Percentiles rank a stretch among this genome's conserved stretches.
phyloP scores from a whole-genome alignment of 345 rosid species.

The Rhodomyrtus tomentosa region DNA sequence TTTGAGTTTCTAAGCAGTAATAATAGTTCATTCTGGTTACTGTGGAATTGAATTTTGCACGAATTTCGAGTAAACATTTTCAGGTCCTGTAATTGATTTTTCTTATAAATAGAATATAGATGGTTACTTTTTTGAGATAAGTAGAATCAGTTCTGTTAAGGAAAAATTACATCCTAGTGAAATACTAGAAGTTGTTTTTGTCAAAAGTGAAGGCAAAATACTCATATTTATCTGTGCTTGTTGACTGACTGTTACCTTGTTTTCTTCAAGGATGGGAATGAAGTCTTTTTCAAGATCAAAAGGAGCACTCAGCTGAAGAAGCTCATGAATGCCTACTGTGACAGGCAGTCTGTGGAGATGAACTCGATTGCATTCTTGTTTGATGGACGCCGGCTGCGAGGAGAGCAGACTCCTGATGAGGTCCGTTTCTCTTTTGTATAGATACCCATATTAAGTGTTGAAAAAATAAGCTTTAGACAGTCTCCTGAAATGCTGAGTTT shows the following conservation, averaged over 20 bases:
- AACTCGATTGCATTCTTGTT: slow-evolving; percentile 76
- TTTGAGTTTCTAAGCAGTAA: not conserved
- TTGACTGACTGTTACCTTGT: not conserved
- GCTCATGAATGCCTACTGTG: slow-evolving; percentile 88
- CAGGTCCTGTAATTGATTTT: not conserved
- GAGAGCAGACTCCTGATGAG: slow-evolving; percentile 84
- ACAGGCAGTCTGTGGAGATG: slow-evolving; percentile 65
- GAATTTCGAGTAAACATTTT: not conserved
- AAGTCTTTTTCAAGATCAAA: slow-evolving; percentile 78
- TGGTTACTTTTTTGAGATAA: not conserved
- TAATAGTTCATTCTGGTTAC: not conserved
- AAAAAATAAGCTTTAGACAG: not conserved
- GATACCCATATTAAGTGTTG: not conserved
- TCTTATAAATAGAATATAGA: not conserved
- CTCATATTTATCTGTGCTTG: not conserved
- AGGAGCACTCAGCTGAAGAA: slow-evolving; percentile 81
- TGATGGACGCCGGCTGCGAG: slow-evolving; percentile 81
- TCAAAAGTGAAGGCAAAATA: not conserved
- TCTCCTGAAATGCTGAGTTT: not conserved
- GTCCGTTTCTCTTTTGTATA: slow-evolving; percentile 10
- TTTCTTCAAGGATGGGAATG: slow-evolving; percentile 59
- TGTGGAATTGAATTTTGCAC: not conserved
- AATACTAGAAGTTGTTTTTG: not conserved
- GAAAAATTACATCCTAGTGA: not conserved
- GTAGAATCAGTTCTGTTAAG: not conserved